phyloP scores from a whole-genome alignment of 176 grass and related monocot genomes.

The Phyllostachys edulis region DNA sequence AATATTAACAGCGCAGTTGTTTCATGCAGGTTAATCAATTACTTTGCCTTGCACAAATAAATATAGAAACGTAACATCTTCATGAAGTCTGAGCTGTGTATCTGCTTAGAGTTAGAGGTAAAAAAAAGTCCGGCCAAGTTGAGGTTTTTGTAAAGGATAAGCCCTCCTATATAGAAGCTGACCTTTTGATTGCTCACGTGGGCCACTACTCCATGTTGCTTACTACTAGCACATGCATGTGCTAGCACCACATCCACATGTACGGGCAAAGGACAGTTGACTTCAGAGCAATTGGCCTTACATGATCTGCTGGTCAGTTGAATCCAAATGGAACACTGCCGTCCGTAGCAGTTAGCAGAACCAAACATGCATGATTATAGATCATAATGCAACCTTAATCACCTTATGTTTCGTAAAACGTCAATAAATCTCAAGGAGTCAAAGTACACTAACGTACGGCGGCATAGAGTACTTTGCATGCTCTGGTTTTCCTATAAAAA shows the following conservation, averaged over 20 bases:
- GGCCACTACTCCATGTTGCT: not conserved
- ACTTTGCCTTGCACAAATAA: not conserved
- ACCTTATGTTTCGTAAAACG: not conserved
- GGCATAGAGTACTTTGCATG: not conserved
- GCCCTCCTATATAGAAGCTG: constrained; percentile 30
- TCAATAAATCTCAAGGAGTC: constrained; percentile 17
- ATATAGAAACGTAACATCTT: not conserved
- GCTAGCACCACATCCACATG: not conserved
- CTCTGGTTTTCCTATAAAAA: constrained; percentile 6
- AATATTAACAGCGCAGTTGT: not conserved
- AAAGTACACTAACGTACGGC: constrained; percentile 28
- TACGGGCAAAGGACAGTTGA: constrained; percentile 45
- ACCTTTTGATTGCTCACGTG: constrained; percentile 21
- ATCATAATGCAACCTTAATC: constrained; percentile 3
- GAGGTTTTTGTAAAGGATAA: not conserved
- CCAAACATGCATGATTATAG: not conserved
- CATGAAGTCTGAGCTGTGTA: not conserved
- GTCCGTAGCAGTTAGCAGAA: not conserved
- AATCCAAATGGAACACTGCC: not conserved
- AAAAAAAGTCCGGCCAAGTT: not conserved
- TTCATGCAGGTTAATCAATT: constrained; percentile 6
- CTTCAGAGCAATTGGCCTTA: not conserved
- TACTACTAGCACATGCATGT: not conserved
- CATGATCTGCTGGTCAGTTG: not conserved
- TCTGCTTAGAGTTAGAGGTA: not conserved